A percentile compares a stretch with the other conserved stretches of the same genome.
phyloP scores from a whole-genome alignment of 2,329 filamentous ascomycete species.

The Arthrobotrys musiformis region DNA sequence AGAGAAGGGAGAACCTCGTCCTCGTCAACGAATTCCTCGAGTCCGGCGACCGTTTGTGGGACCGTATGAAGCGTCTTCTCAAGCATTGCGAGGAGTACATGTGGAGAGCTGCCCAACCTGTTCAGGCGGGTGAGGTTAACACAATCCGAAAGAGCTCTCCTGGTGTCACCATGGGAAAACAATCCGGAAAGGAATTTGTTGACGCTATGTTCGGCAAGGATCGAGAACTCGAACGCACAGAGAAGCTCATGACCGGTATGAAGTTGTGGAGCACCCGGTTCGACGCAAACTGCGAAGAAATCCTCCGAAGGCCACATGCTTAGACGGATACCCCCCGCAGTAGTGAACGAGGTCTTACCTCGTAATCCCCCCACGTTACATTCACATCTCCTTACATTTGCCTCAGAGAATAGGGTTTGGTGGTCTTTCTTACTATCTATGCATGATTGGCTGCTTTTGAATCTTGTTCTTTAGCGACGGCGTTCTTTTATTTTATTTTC shows the following conservation, averaged over 20 bases:
- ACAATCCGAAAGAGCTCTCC: slow-evolving; percentile 62
- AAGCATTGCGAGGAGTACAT: slow-evolving; percentile 94
- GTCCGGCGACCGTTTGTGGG: slow-evolving; percentile 85
- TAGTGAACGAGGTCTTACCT: not conserved
- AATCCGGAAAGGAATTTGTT: slow-evolving; percentile 93
- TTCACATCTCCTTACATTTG: slow-evolving; percentile 41
- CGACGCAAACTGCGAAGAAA: slow-evolving; percentile 93
- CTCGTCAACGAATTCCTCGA: slow-evolving; percentile 90
- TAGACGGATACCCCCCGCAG: slow-evolving; percentile 61
- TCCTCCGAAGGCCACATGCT: slow-evolving; percentile 73
- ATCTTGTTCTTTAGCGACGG: slow-evolving; percentile 57
- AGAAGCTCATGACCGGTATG: slow-evolving; percentile 90
- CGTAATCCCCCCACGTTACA: slow-evolving; percentile 16
- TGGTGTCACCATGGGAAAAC: slow-evolving; percentile 81
- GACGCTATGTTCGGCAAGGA: slow-evolving; percentile 94
- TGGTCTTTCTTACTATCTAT: slow-evolving; percentile 56
- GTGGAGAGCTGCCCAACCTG: slow-evolving; percentile 83
- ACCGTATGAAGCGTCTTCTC: slow-evolving; percentile 84
- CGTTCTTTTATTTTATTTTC: slow-evolving; percentile 45
- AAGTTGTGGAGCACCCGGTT: slow-evolving; percentile 92
- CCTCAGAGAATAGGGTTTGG: slow-evolving; percentile 58
- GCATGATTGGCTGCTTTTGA: slow-evolving; percentile 56
- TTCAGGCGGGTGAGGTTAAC: slow-evolving; percentile 65
- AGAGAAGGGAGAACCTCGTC: slow-evolving; percentile 77
- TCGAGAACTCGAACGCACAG: slow-evolving; percentile 86